Base-by-base conservation (phyloP, 306 rosid genomes). In the Chamaecrista fasciculata region DNA sequence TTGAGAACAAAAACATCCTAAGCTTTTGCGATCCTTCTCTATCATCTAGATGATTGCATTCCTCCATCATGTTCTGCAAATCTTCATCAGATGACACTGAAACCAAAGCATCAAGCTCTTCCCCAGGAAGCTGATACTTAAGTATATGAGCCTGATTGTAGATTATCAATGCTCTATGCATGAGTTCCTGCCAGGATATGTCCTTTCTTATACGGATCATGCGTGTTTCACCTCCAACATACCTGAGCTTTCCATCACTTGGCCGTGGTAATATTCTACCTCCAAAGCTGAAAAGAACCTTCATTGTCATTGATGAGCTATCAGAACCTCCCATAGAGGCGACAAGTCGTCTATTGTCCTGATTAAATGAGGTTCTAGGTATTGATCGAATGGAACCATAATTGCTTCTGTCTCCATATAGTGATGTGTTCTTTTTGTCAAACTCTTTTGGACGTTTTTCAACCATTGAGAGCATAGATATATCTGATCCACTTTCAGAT, bases 51-150 rank as follows among this genome's bases (percentile, higher is more conserved):
- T 87, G 86, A 14, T 70, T 79, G 48, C 86, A 83, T 77, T 87
- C 94, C 70, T 87, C 94, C 88, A 87, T 80, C 94, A 87, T 87
- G 66, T 85, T 85, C 78, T 74, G 88, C 62, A 87, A 80, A 76
- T 87, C 94, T 82, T 87, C 94, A 42, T 85, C 86, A 48, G 80
- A 85, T 15, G 94, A 85, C 6, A 87, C 90, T 53, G 94, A 80
- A 59, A 87, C 94, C 75, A 87, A 80, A 24, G 94, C 88, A 78
- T 87, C 94, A 37, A 87, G 94, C 67, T 87, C 94, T 84, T 87
- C 94, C 15, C 89, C 94, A 21, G 94, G 94, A 74, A 87, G 94
- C 77, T 87, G 94, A 81, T 87, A 87, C 62, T 82, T 87, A 5
- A 87, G 81, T 48, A 73, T 70, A 64, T 62, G 69, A 69, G 75